These are phyloP conservation scores for Cutaneotrichosporon mucoides DNA, from an alignment of 1,284 basidiomycete species.

Conservation along the genomic window DNA sequence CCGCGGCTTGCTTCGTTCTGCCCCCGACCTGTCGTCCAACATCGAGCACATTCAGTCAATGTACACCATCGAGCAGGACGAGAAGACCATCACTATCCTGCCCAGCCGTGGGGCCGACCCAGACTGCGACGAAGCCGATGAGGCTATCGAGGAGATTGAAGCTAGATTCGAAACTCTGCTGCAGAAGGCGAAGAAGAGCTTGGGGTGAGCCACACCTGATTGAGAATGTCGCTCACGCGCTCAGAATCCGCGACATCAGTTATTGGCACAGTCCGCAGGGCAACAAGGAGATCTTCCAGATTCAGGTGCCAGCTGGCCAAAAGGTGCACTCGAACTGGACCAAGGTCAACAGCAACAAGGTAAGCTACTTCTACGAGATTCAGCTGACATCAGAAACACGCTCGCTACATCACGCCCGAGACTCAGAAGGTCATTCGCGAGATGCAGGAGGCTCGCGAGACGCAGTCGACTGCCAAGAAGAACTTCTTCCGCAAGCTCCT, in stretches of 20 bases:
- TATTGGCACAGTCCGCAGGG: slow-evolving; percentile 84
- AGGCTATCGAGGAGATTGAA: slow-evolving; percentile 66
- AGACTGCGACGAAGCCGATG: slow-evolving; percentile 70
- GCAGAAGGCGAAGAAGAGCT: slow-evolving; percentile 58
- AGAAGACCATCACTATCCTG: slow-evolving; percentile 53
- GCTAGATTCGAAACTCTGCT: slow-evolving; percentile 64
- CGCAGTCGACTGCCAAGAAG: slow-evolving; percentile 69
- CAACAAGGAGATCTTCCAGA: slow-evolving; percentile 84
- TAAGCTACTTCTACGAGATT: slow-evolving; percentile 32
- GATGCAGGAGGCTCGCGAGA: slow-evolving; percentile 89
- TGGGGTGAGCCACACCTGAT: not conserved
- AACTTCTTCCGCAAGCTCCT: slow-evolving; percentile 76
- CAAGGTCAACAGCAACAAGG: slow-evolving; percentile 77
- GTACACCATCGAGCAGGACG: slow-evolving; percentile 64
- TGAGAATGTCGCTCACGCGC: too few relatives aligned
- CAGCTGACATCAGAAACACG: slow-evolving; percentile 55
- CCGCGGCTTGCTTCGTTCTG: slow-evolving; percentile 66
- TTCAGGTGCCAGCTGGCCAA: slow-evolving; percentile 63
- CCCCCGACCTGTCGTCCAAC: slow-evolving; percentile 63
- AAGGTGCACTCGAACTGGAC: slow-evolving; percentile 78
- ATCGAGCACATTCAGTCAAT: slow-evolving; percentile 69
- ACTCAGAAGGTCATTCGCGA: slow-evolving; percentile 66
- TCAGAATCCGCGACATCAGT: slow-evolving; percentile 55
- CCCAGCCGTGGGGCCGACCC: slow-evolving; percentile 78
- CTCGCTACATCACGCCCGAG: slow-evolving; percentile 71